Evolutionary conservation across 2,329 filamentous ascomycete species (phyloP), one percentile per base, ranked within the genome.

Genomic region (Diaporthe citri): DNA sequence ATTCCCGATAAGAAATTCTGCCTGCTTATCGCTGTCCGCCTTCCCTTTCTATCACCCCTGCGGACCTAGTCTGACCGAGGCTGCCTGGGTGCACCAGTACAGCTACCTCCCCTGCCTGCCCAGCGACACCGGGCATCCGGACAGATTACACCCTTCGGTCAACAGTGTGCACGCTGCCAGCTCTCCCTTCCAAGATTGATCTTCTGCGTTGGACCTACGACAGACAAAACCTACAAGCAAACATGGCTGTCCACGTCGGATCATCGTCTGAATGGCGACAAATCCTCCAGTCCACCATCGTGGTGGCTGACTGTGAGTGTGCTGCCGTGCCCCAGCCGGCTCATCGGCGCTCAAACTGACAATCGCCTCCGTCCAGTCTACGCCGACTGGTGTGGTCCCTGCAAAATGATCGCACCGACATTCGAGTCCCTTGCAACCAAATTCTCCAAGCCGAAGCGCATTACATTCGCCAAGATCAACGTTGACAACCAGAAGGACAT

Each of bases 351-450:
- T 80, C 78, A 76, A 59, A 67, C 75, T 77, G 67, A 75, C 78
- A 78, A 71, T 78, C 75, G 71, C 55, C 17, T 52, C 69, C 78
- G 79, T 51, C 67, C 80, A 97, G 95, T 98, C 89, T 97, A 97
- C 82, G 96, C 96, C 83, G 94, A 97, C 86, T 98, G 95, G 94
- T 98, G 95, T 84, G 94, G 93, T 74, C 95, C 96, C 81, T 98
- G 96, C 90, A 97, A 97, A 86, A 91, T 93, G 82, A 97, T 98
- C 78, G 94, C 94, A 67, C 96, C 96, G 28, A 91, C 94, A 74
- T 98, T 97, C 84, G 95, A 98, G 82, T 91, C 93, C 80, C 92
- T 98, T 75, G 91, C 95, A 64, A 88, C 89, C 75, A 93, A 96
- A 83, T 91, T 97, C 81, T 92, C 95, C 66, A 92, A 95, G 78